Base-by-base conservation (phyloP, 257 asterid genomes). In the Fraxinus pennsylvanica region DNA sequence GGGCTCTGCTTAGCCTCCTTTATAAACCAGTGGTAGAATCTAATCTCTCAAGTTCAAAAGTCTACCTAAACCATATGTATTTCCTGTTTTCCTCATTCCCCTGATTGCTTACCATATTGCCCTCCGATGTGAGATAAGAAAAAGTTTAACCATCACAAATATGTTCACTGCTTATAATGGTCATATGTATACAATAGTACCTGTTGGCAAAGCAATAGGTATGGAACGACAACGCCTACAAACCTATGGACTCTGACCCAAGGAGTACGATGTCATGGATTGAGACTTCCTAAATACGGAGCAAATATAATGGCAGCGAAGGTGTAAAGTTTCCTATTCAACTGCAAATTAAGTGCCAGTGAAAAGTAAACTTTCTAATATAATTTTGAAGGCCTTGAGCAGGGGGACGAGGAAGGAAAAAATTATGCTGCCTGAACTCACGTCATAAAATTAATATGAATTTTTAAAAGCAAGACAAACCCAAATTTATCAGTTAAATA, bases 401-500 rank as follows among this genome's bases (percentile, higher is more conserved):
- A 59, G 27, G 67, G 67, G 6, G 12, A 32, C 66, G 5, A 12
- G 66, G 66, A 57, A 57, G 3, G 67, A 57, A 57, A 57, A 59
- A 21, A 59, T 59, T n/a, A 8, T 59, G 67, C 67, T 22, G 29
- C 32, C 67, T 8, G 32, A 59, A 59, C 67, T 22, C 67, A 21
- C 8, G 12, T 59, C 67, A 21, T 19, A 57, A 59, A 30, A 9
- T n/a, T 8, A 21, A 59, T 21, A 9, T 59, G 67, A 59, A 21
- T 8, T 59, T 9, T 30, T 21, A n/a, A 59, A 4, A 63, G 36
- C 33, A 63, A 63, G 36, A 2, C 14, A 9, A 63, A 68, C 39
- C 36, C 79, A 76, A 19, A 38, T 14, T 71, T 63, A 71, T 43
- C 59, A 77, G 63, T 10, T 63, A 30, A 69, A 63, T 76, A 76